Base-by-base conservation (phyloP, 2,329 filamentous ascomycete species). In the Fusarium buharicum region DNA sequence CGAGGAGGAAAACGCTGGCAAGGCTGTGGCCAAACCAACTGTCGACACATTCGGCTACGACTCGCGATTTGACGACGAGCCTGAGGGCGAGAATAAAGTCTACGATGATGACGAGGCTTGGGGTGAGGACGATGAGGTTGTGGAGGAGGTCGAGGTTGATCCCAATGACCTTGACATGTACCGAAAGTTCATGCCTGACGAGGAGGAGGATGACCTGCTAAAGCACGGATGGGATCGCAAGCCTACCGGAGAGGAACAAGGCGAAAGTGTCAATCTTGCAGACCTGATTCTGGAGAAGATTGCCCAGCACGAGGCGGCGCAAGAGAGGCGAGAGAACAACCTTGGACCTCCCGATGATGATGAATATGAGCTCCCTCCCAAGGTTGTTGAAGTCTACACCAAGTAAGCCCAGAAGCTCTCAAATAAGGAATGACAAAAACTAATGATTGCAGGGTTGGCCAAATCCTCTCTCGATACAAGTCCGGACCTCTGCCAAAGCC, bases 401-500 rank as follows among this genome's bases (percentile, higher is more conserved):
- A 96, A 97, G 87, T 91, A 79, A 66, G 82, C 72, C 20, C 2
- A 11, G 9, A 9, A 12, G 3, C 3, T 27, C 6, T 27, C 12
- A 12, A 6, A 4, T 17, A 6, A 7, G 13, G 27, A 18, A 14
- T 3, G 7, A 13, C 16, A 17, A 11, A 16, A 41, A 37, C 67
- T 72, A 60, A 71, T 43, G 7, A 14, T 7, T 14, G 0, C 34
- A 92, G 89, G 79, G 89, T 97, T 68, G 94, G 93, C 59, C 82
- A 93, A 66, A 90, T 98, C 59, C 84, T 99, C 56, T 93, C 92
- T 22, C 87, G 94, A 64, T 98, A 97, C 81, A 97, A 96, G 78
- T 94, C 91, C 13, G 95, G 95, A n/a, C 94, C 94, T 66, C 84
- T 99, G 28, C 95, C 95, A 17, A 99, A 99, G 77, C 94, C 94